Conservation (phyloP, 208 protist species). For the Leishmania arabica region DNA sequence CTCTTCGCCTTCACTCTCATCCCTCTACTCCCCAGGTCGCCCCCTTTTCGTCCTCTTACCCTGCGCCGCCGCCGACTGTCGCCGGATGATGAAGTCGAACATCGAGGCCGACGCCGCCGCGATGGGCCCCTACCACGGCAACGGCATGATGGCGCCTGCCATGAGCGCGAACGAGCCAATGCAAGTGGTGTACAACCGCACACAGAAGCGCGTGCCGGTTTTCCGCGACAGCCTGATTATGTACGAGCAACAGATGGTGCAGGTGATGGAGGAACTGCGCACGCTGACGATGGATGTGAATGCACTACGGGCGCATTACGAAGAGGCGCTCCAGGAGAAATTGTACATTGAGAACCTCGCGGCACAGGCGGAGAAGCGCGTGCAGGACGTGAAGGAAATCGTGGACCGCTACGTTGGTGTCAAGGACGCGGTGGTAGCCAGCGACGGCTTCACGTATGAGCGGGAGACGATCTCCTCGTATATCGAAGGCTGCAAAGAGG, state of each 20-base stretch:
- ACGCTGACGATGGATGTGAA: conserved; percentile 44
- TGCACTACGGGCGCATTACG: conserved; percentile 60
- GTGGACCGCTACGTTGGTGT: conserved; percentile 73
- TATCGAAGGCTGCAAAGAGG: conserved; percentile 53
- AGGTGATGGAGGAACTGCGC: conserved; percentile 48
- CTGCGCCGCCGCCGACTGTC: neutral
- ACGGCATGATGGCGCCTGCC: conserved; percentile 31
- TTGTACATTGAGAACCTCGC: conserved; percentile 46
- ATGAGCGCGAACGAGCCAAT: conserved; percentile 32
- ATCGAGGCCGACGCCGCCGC: conserved; percentile 12
- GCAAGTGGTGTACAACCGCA: conserved; percentile 47
- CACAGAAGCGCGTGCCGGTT: conserved; percentile 34
- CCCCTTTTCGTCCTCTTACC: neutral
- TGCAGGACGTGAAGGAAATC: conserved; percentile 57
- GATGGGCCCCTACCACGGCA: conserved; percentile 23
- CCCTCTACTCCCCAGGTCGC: neutral
- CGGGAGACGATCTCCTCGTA: conserved; percentile 81
- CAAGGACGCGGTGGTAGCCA: conserved; percentile 86
- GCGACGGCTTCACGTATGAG: conserved; percentile 93
- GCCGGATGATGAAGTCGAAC: conserved; percentile 26
- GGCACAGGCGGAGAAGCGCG: conserved; percentile 48
- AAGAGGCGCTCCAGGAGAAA: conserved; percentile 60
- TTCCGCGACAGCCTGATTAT: conserved; percentile 47
- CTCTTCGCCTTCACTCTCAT: neutral
- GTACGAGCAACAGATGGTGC: conserved; percentile 49